Evolutionary conservation across 2,329 filamentous ascomycete species (phyloP), one percentile per base, ranked within the genome.

Genomic region (Aureobasidium uvarum): DNA sequence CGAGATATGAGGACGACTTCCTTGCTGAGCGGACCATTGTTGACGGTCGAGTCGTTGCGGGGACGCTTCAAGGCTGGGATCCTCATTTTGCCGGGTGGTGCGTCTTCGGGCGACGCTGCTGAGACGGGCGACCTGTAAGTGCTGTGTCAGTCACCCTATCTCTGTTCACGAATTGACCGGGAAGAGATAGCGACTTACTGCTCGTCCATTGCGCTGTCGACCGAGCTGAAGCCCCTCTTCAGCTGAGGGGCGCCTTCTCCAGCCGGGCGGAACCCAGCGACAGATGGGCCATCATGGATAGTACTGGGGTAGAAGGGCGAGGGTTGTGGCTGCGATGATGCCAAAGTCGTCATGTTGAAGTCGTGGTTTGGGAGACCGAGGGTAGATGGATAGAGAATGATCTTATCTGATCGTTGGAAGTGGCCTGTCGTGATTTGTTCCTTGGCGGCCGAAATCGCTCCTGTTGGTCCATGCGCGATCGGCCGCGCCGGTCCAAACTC

Each of bases 1-100:
- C 80, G 76, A 6, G 79, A 72, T 39, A 77, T 79, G 25, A 82
- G 72, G 3, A 69, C 71, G 70, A 62, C 62, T n/a, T 58, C 46
- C 36, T 52, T 62, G 25, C 56, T 62, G 31, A 60, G 54, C 5
- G 67, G 67, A 0, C 67, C 67, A 45, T 46, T 52, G n/a, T 48
- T 36, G 48, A 38, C 36, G n/a, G 36, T 5, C 60, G 60, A 52
- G 25, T 63, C 46, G 23, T 36, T 43, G 36, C 45, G 39, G 28
- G 56, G 56, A 18, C 56, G 56, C 31, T 55, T 63, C 43, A 60
- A 23, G 18, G 63, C 45, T 7, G 51, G 64, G 18, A 67, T 66
- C 3, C 51, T 52, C 33, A 67, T 58, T 31, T 62, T 66, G 36
- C 51, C 58, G 8, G 63, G 43, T 28, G 63, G 38, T 3, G 50